Percentiles rank a stretch among this genome's conserved stretches.
Evolutionary conservation across 257 asterid species (phyloP).

Genomic region (Penstemon newberryi): DNA sequence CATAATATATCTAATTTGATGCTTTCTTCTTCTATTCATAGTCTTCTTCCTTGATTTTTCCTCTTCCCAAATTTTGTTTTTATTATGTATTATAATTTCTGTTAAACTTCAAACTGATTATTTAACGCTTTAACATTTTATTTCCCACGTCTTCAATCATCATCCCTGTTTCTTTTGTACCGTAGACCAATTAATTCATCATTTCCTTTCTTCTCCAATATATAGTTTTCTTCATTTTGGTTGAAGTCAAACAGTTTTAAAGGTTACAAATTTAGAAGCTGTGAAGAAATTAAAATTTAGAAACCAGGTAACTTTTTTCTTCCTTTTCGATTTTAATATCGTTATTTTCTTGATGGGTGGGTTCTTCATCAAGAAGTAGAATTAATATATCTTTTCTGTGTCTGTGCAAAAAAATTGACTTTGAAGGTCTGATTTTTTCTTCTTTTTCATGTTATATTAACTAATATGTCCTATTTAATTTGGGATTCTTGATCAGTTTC

Average conservation of each 20-base stretch:
- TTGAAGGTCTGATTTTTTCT: constrained; percentile 6
- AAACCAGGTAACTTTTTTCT: constrained; percentile 26
- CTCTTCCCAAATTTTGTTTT: constrained; percentile 12
- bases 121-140: constrained; percentile 26
- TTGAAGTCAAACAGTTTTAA: not conserved
- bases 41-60: constrained; percentile 34
- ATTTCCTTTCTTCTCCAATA: not conserved
- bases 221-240: not conserved
- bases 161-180: constrained; percentile 4
- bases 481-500: constrained; percentile 27
- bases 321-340: not conserved
- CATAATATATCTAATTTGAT: not conserved
- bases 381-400: constrained; percentile 19
- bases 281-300: not conserved
- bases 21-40: not conserved
- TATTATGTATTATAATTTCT: not conserved
- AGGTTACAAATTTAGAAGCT: constrained; percentile 11
- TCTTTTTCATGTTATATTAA: constrained; percentile 18
- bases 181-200: not conserved
- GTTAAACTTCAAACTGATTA: not conserved
- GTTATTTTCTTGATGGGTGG: constrained; percentile 24
- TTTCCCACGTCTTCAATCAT: constrained; percentile 27
- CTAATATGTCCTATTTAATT: constrained; percentile 2
- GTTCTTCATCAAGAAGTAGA: constrained; percentile 23
- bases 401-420: constrained; percentile 6